These are phyloP conservation scores for Phyllosticta ampelicida DNA, from an alignment of 2,329 filamentous ascomycete genomes.

Conservation along the genomic window DNA sequence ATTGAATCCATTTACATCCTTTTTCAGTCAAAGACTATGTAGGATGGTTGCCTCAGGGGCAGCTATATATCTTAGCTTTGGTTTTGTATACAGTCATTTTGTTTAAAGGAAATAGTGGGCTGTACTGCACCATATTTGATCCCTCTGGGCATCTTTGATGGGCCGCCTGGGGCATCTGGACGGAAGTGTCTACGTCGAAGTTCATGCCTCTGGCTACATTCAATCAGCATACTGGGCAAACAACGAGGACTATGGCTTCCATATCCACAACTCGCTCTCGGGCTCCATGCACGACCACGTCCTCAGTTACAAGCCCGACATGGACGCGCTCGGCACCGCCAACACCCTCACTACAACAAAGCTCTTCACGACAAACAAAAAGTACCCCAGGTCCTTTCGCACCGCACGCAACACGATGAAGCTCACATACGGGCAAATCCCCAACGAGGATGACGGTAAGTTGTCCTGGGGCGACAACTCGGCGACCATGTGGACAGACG, in stretches of 20 bases:
- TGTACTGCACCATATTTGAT: too few species aligned
- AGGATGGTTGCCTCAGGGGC: too few species aligned
- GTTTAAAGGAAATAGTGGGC: too few species aligned
- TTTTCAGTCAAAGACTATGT: too few species aligned
- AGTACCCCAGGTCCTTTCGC: conserved; percentile 42
- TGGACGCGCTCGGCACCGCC: conserved; percentile 26
- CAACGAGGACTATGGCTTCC: conserved; percentile 27
- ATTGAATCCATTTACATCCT: too few species aligned
- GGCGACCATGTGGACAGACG: conserved; percentile 38
- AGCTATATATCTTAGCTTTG: too few species aligned
- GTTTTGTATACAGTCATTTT: too few species aligned
- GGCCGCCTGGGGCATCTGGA: too few species aligned
- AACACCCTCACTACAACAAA: conserved; percentile 27
- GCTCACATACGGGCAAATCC: conserved; percentile 32
- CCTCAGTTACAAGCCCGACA: conserved; percentile 32
- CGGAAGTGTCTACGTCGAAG: conserved; percentile 19
- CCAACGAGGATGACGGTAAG: conserved; percentile 25
- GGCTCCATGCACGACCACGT: conserved; percentile 30
- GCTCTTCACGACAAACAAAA: conserved; percentile 20
- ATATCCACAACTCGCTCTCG: conserved; percentile 28
- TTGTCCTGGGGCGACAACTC: conserved; percentile 40
- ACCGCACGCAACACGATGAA: conserved; percentile 43
- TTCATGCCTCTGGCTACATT: conserved; percentile 22
- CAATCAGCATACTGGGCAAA: conserved; percentile 18
- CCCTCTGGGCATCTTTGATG: too few species aligned